Evolutionary conservation across 2,329 filamentous ascomycete genomes (phyloP).

Genomic region (Verticillium longisporum): DNA sequence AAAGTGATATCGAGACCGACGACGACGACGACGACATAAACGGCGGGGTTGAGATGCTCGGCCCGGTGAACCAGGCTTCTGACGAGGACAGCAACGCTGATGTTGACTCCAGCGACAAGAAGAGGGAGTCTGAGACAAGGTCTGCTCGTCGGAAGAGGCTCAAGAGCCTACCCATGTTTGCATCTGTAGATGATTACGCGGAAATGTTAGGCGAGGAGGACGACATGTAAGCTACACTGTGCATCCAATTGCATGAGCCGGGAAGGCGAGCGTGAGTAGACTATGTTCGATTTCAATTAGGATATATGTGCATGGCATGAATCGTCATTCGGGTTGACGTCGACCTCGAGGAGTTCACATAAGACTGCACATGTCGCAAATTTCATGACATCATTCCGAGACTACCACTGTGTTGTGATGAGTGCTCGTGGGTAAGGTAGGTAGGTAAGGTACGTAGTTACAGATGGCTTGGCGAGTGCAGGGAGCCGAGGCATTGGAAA

Average conservation of each 20-base stretch:
- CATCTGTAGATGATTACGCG: conserved; percentile 89
- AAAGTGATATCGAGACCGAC: conserved; percentile 54
- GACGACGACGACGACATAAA: conserved; percentile 5
- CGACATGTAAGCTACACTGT: conserved; percentile 23
- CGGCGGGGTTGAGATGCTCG: conserved; percentile 4
- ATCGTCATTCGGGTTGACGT: too few relatives aligned
- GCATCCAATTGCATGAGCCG: not conserved
- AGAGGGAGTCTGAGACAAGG: conserved; percentile 28
- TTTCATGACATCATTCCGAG: too few relatives aligned
- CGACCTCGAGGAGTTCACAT: too few relatives aligned
- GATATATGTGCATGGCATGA: too few relatives aligned
- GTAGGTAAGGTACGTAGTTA: too few relatives aligned
- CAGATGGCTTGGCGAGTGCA: too few relatives aligned
- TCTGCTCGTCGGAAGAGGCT: conserved; percentile 55
- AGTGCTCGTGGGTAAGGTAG: too few relatives aligned
- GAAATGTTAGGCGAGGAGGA: conserved; percentile 71
- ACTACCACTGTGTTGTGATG: too few relatives aligned
- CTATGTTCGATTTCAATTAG: too few relatives aligned
- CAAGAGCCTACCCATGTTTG: conserved; percentile 86
- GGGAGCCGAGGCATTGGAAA: not conserved
- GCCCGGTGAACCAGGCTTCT: not conserved
- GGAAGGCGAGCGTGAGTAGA: not conserved
- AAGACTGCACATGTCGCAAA: too few relatives aligned
- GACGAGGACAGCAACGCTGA: not conserved
- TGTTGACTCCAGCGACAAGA: conserved; percentile 4